Percentiles rank a stretch among this genome's conserved stretches.
Evolutionary conservation across 1,284 basidiomycete species (phyloP).

Genomic region (Apiotrichum laibachii): DNA sequence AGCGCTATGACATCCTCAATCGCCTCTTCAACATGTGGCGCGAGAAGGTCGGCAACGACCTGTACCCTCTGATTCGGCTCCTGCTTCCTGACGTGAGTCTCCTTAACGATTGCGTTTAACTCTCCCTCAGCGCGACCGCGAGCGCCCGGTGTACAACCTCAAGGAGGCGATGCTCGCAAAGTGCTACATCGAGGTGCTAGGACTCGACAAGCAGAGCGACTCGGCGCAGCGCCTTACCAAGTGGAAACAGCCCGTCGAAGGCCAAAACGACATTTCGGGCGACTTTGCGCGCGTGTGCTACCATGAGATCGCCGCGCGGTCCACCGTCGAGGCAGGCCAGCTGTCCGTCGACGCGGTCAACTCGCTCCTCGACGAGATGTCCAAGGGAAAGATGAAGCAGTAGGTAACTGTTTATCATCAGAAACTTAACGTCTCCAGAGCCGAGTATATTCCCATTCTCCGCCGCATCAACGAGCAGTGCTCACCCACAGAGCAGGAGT

Average conservation of each 20-base stretch:
- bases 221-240: conserved; percentile 76
- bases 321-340: conserved; percentile 71
- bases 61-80: conserved; percentile 54
- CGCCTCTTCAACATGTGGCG: conserved; percentile 51
- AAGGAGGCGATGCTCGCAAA: conserved; percentile 90
- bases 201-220: conserved; percentile 69
- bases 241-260: conserved; percentile 74
- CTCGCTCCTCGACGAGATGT: conserved; percentile 68
- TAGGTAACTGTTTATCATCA: conserved; percentile 3
- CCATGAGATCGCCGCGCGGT: conserved; percentile 78
- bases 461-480: conserved; percentile 71
- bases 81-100: conserved; percentile 53
- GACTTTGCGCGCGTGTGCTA: conserved; percentile 82
- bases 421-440: conserved; percentile 53
- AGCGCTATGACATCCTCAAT: conserved; percentile 40
- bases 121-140: conserved; percentile 90
- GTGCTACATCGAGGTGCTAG: conserved; percentile 81
- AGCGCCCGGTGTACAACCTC: conserved; percentile 81
- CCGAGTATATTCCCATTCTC: conserved; percentile 68
- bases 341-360: conserved; percentile 79
- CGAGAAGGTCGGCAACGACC: conserved; percentile 52
- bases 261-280: conserved; percentile 55
- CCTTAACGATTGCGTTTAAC: neutral
- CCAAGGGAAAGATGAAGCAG: conserved; percentile 37
- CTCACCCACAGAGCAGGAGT: conserved; percentile 79